Conservation (phyloP, 192 early-diverging fungal genomes). For the Coemansia sp. region DNA sequence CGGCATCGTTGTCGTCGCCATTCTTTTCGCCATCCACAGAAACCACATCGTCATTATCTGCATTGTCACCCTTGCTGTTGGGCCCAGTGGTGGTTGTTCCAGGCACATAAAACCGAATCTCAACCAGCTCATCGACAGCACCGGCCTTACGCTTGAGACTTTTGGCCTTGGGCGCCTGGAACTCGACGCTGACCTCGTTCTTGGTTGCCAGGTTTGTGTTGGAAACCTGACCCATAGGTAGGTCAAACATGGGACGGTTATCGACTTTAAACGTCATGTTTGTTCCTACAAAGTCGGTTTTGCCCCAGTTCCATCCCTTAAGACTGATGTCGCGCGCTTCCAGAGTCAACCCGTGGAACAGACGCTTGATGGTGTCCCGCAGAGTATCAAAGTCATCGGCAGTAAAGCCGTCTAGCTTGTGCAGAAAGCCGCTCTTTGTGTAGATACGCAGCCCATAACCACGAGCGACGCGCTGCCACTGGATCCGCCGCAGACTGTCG, state of each 20-base stretch:
- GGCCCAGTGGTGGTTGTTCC: conserved; percentile 66
- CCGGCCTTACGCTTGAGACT: conserved; percentile 56
- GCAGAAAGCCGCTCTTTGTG: conserved; percentile 69
- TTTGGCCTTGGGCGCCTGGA: conserved; percentile 69
- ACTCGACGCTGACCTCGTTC: conserved; percentile 92
- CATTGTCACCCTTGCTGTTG: conserved; percentile 12
- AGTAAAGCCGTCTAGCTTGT: conserved; percentile 89
- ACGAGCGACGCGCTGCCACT: conserved; percentile 83
- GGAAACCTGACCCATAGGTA: conserved; percentile 85
- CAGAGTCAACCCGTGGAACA: conserved; percentile 73
- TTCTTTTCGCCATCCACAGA: conserved; percentile 57
- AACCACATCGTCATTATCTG: conserved; percentile 57
- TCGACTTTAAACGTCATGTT: conserved; percentile 81
- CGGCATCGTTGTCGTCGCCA: conserved; percentile 52
- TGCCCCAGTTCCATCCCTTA: conserved; percentile 98
- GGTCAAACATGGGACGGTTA: conserved; percentile 83
- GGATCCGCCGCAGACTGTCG: conserved; percentile 70
- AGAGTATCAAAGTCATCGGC: conserved; percentile 83
- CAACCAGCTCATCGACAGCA: conserved; percentile 80
- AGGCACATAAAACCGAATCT: conserved; percentile 92
- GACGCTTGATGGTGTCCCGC: conserved; percentile 64
- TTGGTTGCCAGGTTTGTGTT: conserved; percentile 83
- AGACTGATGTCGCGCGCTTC: conserved; percentile 85
- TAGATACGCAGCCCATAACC: conserved; percentile 81
- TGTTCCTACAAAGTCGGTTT: conserved; percentile 77